These are phyloP conservation scores for Polytolypa hystricis DNA, from an alignment of 2,329 filamentous ascomycete genomes.

Conservation along the genomic window DNA sequence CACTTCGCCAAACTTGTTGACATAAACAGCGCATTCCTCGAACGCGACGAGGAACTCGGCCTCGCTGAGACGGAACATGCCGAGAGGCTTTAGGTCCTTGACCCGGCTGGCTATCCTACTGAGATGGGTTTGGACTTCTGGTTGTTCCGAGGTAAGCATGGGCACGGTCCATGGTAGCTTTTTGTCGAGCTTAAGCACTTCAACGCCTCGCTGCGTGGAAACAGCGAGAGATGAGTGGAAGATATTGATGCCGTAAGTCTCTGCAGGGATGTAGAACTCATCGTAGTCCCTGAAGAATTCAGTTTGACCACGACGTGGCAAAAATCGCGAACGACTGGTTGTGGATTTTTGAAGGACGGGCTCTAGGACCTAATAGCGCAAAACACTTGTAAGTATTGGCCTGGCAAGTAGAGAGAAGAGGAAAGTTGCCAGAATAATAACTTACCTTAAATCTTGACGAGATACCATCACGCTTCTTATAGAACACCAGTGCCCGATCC, in stretches of 20 bases:
- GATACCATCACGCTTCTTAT: constrained; percentile 88
- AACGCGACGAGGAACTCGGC: constrained; percentile 90
- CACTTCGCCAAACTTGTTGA: constrained; percentile 96
- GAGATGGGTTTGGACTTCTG: constrained; percentile 49
- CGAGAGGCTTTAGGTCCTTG: constrained; percentile 70
- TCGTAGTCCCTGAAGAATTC: constrained; percentile 98
- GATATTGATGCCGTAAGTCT: constrained; percentile 89
- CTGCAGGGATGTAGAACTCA: constrained; percentile 94
- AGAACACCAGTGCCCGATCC: constrained; percentile 85
- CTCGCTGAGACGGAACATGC: constrained; percentile 92
- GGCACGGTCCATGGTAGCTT: constrained; percentile 93
- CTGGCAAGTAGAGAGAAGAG: background rate
- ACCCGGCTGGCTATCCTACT: constrained; percentile 78
- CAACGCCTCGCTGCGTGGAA: constrained; percentile 81
- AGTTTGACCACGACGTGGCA: constrained; percentile 57
- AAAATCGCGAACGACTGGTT: constrained; percentile 65
- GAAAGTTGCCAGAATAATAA: constrained; percentile 1
- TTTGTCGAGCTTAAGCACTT: constrained; percentile 93
- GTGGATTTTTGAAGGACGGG: constrained; percentile 88
- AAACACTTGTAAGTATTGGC: background rate
- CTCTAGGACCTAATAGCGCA: constrained; percentile 59
- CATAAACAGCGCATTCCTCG: constrained; percentile 91
- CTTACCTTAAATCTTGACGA: constrained; percentile 74
- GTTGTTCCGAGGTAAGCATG: constrained; percentile 56
- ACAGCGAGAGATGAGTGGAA: constrained; percentile 93